Base-by-base conservation (phyloP, 345 rosid species). In the Populus tremula region DNA sequence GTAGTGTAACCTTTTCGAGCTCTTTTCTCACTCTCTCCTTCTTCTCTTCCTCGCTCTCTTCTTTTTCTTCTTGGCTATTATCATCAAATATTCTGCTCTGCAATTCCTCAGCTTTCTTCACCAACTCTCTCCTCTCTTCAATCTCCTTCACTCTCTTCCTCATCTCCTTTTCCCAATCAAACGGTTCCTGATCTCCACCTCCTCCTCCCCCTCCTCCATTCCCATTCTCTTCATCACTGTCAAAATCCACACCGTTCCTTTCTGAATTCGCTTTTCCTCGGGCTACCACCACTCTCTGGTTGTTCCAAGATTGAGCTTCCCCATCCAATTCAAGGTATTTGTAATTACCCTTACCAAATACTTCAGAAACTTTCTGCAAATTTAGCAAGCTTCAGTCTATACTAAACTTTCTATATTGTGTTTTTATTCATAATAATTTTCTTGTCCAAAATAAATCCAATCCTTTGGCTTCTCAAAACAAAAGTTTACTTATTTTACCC, bases 31-130 rank as follows among this genome's bases (percentile, higher is more conserved):
- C 96, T 78, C 99, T 86, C 91, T 82, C 83, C 90, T 83, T 88
- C 86, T 95, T 92, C 89, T 87, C 89, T 82, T 93, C 97, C 82
- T 95, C 99, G 10, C 89, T 86, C 82, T 91, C 93, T 29, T 95
- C 97, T 29, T 73, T 73, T 10, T 62, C 85, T 59, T 77, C 84
- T 21, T 50, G 83, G 66, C 81, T 91, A 29, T 65, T 81, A 70
- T 85, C 93, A 62, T 82, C 88, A 13, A 76, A 90, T 76, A 45
- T 45, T 45, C 73, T 86, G 75, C 65, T 85, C 87, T 88, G 97
- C 81, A 93, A 81, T 87, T 95, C 95, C 88, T 91, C 99, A 3
- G 98, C 99, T 82, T 90, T 91, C 87, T 79, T 88, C 89, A 90
- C 98, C 63, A 95, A 84, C 83, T 93, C 98, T 77, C 80, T 86